A percentile compares a stretch with the other conserved stretches of the same genome.
phyloP scores from a whole-genome alignment of 345 rosid species.

The Moricandia moricandioides region DNA sequence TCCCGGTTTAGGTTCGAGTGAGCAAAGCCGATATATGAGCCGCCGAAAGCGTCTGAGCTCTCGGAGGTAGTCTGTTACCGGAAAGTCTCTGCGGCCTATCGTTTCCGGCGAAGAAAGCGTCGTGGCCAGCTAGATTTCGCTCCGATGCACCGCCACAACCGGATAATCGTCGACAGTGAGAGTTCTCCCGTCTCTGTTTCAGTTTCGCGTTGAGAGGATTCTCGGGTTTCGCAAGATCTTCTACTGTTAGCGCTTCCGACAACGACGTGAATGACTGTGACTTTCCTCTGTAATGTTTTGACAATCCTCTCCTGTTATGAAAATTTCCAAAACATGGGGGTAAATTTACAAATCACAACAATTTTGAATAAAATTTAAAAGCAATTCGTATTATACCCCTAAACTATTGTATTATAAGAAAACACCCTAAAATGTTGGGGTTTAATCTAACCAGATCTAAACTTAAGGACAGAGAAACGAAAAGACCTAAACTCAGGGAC shows the following conservation, averaged over 20 bases:
- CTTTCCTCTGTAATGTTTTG: slow-evolving; percentile 45
- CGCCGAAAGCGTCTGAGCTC: slow-evolving; percentile 37
- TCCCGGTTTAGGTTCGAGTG: slow-evolving; percentile 30
- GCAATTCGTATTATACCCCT: no score
- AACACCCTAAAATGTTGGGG: neutral
- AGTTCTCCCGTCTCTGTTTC: slow-evolving; percentile 33
- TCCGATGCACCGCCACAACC: slow-evolving; percentile 33
- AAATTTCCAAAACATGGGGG: neutral
- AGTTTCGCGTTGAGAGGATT: slow-evolving; percentile 40
- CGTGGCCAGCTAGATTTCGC: slow-evolving; percentile 22
- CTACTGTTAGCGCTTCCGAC: slow-evolving; percentile 25
- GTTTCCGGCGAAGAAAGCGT: slow-evolving; percentile 12
- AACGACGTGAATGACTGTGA: slow-evolving; percentile 45
- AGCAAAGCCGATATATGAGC: slow-evolving; percentile 36
- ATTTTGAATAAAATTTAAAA: no score
- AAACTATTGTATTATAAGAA: neutral
- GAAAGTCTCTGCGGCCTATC: slow-evolving; percentile 25
- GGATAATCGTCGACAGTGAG: slow-evolving; percentile 19
- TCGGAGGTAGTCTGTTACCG: slow-evolving; percentile 25
- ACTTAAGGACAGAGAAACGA: neutral
- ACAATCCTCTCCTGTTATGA: slow-evolving; percentile 41
- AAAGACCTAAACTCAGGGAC: neutral
- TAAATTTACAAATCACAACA: neutral
- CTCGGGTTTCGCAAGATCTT: slow-evolving; percentile 44
- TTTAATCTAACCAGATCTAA: neutral